Percentiles rank a stretch among this genome's conserved stretches.
phyloP scores from a whole-genome alignment of 2,329 filamentous ascomycete genomes.

The Calonectria hongkongensis region DNA sequence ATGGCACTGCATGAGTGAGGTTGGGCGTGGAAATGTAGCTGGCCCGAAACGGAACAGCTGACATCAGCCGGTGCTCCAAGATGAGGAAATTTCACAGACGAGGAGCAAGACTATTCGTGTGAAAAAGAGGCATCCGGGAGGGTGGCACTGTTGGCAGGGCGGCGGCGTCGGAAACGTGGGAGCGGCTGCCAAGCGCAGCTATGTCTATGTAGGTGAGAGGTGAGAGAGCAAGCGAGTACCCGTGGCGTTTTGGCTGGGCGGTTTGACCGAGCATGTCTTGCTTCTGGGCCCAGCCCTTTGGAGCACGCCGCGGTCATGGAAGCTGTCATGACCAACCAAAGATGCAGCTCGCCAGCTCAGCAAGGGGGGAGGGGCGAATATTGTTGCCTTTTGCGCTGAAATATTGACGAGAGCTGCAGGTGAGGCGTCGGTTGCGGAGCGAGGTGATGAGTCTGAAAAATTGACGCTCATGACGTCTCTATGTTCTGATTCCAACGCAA shows the following conservation, averaged over 20 bases:
- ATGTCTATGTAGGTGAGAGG: not conserved
- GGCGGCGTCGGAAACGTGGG: slow-evolving; percentile 31
- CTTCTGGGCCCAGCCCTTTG: slow-evolving; percentile 11
- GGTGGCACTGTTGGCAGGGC: slow-evolving; percentile 20
- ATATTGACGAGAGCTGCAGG: slow-evolving; percentile 24
- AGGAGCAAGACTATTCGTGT: slow-evolving; percentile 14
- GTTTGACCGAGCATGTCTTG: slow-evolving; percentile 32
- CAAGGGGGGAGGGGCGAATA: slow-evolving; percentile 24
- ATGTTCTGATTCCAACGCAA: not conserved
- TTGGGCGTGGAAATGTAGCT: slow-evolving; percentile 24
- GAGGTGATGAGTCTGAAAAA: slow-evolving; percentile 34
- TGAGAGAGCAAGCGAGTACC: slow-evolving; percentile 10
- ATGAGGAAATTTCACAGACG: slow-evolving; percentile 22
- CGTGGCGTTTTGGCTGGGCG: slow-evolving; percentile 28
- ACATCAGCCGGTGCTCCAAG: slow-evolving; percentile 34
- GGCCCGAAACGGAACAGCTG: slow-evolving; percentile 36
- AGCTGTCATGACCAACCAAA: slow-evolving; percentile 27
- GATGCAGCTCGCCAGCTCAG: slow-evolving; percentile 9
- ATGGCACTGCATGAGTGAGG: slow-evolving; percentile 33
- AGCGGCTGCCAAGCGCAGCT: slow-evolving; percentile 21
- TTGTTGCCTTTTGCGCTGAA: slow-evolving; percentile 26
- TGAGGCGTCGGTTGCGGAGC: slow-evolving; percentile 7
- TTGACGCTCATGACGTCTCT: slow-evolving; percentile 16
- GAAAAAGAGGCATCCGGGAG: slow-evolving; percentile 11
- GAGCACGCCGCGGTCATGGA: slow-evolving; percentile 4